phyloP scores from a whole-genome alignment of 179 eudicot species.

The Gypsophila paniculata region DNA sequence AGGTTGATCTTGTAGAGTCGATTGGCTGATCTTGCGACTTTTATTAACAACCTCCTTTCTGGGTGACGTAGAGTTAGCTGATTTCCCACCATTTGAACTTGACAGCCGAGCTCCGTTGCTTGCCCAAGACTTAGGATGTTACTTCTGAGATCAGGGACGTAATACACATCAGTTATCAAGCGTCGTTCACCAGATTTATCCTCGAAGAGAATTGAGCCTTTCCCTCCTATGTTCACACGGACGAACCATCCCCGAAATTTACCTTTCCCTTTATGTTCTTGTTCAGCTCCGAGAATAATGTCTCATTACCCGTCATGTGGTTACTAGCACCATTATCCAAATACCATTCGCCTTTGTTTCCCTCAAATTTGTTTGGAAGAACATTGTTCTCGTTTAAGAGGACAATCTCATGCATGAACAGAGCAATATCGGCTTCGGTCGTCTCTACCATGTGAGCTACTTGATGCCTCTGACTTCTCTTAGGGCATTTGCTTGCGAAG shows the following conservation, averaged over 20 bases:
- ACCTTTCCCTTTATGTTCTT: not conserved
- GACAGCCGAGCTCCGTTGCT: not conserved
- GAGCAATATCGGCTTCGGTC: not conserved
- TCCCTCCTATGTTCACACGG: not conserved
- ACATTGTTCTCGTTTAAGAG: not conserved
- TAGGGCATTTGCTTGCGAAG: not conserved
- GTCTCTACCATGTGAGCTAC: not conserved
- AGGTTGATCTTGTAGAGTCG: no score
- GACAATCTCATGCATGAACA: not conserved
- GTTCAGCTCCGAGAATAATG: not conserved
- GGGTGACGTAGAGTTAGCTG: no score
- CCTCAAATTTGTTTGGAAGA: not conserved
- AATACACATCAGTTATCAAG: not conserved
- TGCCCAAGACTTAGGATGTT: not conserved
- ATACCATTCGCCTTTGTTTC: not conserved
- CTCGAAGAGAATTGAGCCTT: not conserved
- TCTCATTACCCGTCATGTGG: not conserved
- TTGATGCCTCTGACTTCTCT: not conserved
- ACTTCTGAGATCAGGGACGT: not conserved
- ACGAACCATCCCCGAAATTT: not conserved
- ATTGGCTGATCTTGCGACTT: no score
- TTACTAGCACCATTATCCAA: not conserved
- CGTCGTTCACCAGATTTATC: not conserved
- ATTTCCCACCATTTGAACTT: not conserved
- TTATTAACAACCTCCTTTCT: no score